Conservation (phyloP, 805 yeast genomes). For the Cyberlindnera saturnus region DNA sequence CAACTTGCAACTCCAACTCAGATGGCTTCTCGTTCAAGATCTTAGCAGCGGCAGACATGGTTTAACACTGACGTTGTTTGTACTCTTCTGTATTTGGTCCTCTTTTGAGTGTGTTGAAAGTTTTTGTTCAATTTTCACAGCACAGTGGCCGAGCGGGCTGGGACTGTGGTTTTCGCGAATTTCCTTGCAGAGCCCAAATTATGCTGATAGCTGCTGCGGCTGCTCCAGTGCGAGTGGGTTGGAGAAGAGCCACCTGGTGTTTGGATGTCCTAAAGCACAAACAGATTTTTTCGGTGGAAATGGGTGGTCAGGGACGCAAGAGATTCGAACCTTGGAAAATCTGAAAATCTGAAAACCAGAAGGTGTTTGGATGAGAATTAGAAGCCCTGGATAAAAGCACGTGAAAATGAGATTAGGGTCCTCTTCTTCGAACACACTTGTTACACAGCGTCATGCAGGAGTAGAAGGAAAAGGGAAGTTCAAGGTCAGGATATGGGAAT, state of each 20-base stretch:
- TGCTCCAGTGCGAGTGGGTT: too few relatives aligned
- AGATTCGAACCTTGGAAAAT: too few relatives aligned
- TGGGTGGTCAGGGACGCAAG: too few relatives aligned
- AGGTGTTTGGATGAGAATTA: not conserved
- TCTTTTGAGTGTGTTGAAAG: conserved; percentile 6
- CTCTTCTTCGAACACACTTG: too few relatives aligned
- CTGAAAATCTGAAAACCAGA: not conserved
- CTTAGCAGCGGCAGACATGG: conserved; percentile 96
- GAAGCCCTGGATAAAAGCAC: too few relatives aligned
- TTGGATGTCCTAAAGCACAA: not conserved
- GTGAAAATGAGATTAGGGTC: too few relatives aligned
- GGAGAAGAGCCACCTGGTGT: not conserved
- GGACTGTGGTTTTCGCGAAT: conserved; percentile 1
- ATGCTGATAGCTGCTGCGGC: too few relatives aligned
- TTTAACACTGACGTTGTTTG: conserved; percentile 13
- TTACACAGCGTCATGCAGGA: too few relatives aligned
- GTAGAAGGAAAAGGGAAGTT: too few relatives aligned
- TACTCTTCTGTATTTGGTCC: not conserved
- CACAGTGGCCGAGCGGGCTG: not conserved
- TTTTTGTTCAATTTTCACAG: conserved; percentile 4
- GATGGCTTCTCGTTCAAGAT: conserved; percentile 92
- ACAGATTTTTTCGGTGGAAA: too few relatives aligned
- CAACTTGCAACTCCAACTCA: conserved; percentile 99
- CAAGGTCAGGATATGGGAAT: too few relatives aligned
- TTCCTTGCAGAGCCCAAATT: too few relatives aligned